Evolutionary conservation across 2,329 filamentous ascomycete species (phyloP), one percentile per base, ranked within the genome.

Genomic region (Aspergillus sp.): DNA sequence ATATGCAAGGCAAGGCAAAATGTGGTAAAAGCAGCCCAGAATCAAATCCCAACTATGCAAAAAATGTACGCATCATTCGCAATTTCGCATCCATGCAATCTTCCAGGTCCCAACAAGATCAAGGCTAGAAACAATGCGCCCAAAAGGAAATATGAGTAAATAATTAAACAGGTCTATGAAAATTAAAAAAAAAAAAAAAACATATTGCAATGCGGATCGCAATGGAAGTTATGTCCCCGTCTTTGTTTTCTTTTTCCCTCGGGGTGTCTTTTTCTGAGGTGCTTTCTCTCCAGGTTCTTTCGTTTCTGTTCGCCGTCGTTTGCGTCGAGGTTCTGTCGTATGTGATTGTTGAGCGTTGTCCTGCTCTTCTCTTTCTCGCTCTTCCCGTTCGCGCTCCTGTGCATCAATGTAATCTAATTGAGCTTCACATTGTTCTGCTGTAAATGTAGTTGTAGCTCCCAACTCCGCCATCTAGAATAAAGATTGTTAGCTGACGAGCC

Each of bases 361-460:
- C 62, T 11, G 67, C 62, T 6, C 40, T 56, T 55, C 51, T 55
- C 19, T 21, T 15, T 52, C 55, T n/a, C 52, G 57, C 7, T 48
- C 41, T 25, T 44, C 41, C 12, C 17, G 19, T 45, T 66, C 62
- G 12, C 63, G 52, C 43, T 66, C 48, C 55, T 63, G 65, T 6
- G 60, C 35, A 19, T 73, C 67, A 4, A 73, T 55, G 6, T 67
- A 59, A 21, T 59, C 64, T 51, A 76, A 55, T 62, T 75, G 71
- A 51, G 68, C 59, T 61, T 72, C 67, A 58, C 75, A 76, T 66
- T 76, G 69, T 52, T 71, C 66, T 17, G 74, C 61, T 2, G 71
- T 73, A 51, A 73, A 77, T 17, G 58, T 52, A 58, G 64, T 69
- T 46, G 58, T 68, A 25, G 69, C 67, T 8, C 71, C 74, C 14